Evolutionary conservation across 1,139 yeast genomes (phyloP), one percentile per base, ranked within the genome.

Genomic region (Candida albicans): DNA sequence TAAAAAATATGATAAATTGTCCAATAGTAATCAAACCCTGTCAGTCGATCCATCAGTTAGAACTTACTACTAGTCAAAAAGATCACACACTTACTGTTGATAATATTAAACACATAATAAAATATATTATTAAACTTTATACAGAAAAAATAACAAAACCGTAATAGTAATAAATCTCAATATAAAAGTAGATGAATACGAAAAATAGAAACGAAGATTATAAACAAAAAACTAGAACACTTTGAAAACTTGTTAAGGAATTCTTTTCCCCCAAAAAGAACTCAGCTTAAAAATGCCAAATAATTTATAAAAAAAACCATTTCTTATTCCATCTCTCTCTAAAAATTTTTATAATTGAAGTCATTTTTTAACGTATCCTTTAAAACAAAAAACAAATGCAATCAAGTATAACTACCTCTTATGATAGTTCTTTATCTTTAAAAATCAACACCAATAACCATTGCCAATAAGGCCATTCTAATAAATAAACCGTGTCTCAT

Each of bases 401-500:
- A 40, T 11, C 8, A 10, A 11, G 15, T 8, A n/a, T 18, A 33
- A 28, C 9, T 31, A 3, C 4, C n/a, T 15, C 12, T 24, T 27
- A 11, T n/a, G n/a, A 9, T 27, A 13, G 8, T 8, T 26, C 8
- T 35, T 26, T 12, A 24, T 4, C 29, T 52, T n/a, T 67, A 73
- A 52, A 77, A 76, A 57, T 82, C 87, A 57, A 81, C 87, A 59
- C 99, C 99, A 70, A 95, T 82, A 52, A 95, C 99, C 95, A 93
- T 87, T 49, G 98, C 97, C 65, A 95, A 79, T 54, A 95, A 75
- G 14, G 99, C 99, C 99, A 95, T 95, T 79, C 99, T 89, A 44
- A 95, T 96, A 64, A 84, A 95, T 68, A 95, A 78, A 50, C 99
- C 99, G 64, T 93, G 93, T 70, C 95, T 86, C 98, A 93, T 93